Base-by-base conservation (phyloP, 192 early-diverging fungal species). In the Coemansia sp. region DNA sequence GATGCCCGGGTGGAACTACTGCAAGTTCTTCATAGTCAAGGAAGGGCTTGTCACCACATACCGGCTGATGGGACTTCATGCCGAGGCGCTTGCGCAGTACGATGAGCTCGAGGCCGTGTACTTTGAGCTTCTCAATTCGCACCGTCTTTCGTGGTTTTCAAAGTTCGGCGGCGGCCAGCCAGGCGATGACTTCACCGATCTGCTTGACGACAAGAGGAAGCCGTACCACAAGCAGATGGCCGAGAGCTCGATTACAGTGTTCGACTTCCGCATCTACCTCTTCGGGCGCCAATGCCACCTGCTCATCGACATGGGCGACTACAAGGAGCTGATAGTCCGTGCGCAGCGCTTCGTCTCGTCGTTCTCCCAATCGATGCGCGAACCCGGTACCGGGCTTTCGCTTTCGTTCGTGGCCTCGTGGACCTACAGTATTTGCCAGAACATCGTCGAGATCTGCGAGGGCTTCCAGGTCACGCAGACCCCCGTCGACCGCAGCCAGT, bases 1-100 rank as follows among this genome's bases (percentile, higher is more conserved):
- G 62, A 87, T 98, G 80, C 96, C 97, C 7, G 98, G 98, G 0
- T 99, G 98, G 98, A 99, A 99, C 76, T 99, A 97, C 78, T 98
- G 96, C 76, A 90, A 87, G 53, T 98, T 95, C 75, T 99, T 99
- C 73, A 89, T 98, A 50, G 74, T 96, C 58, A 99, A 99, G 80
- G 96, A 99, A 71, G 89, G 89, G 10, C 82, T 97, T 19, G 92
- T 93, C 16, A 86, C 86, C 41, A 87, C 92, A 8, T 97, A 90
- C 81, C 95, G 97, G 72, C 87, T 92, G 56, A 88, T 98, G 88
- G 92, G 87, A 52, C 74, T 98, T 42, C 81, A 86, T 45, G 94
- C 94, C 53, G 97, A 96, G 56, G 94, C 97, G 7, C 76, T 98
- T 53, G 73, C 92, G 38, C 92, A 96, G 67, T 99, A 98, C 68